Evolutionary conservation across 1,139 yeast species (phyloP).

Genomic region (Tardiomyces depauwii): DNA sequence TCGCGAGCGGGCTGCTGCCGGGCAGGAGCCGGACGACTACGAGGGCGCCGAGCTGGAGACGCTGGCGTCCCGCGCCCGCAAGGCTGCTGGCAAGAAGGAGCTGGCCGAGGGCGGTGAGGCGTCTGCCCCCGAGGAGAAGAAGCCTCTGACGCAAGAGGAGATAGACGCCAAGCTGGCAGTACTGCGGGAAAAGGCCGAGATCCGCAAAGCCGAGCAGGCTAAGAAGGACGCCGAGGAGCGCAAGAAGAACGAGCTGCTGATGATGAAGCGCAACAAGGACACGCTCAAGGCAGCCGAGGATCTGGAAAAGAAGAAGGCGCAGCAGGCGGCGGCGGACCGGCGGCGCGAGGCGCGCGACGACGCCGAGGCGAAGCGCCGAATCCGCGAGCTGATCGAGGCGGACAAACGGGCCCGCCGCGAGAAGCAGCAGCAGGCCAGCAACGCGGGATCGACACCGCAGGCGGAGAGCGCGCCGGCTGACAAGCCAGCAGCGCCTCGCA

Average conservation of each 20-base stretch:
- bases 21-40: conserved; percentile 2
- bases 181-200: conserved; percentile 21
- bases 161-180: conserved; percentile 20
- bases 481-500: conserved; percentile 8
- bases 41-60: conserved; percentile 3
- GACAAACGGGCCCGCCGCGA: conserved; percentile 25
- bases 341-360: conserved; percentile 24
- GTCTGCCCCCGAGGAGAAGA: conserved; percentile 5
- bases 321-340: conserved; percentile 24
- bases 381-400: conserved; percentile 27
- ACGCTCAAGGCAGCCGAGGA: conserved; percentile 22
- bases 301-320: conserved; percentile 22
- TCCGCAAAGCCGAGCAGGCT: conserved; percentile 20
- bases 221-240: conserved; percentile 22
- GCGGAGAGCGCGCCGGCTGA: conserved; percentile 6
- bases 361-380: conserved; percentile 22
- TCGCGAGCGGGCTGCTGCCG: conserved; percentile 4
- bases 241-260: conserved; percentile 20
- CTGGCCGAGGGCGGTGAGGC: conserved; percentile 1
- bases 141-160: conserved; percentile 21
- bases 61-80: neutral
- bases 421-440: conserved; percentile 9
- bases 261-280: conserved; percentile 23
- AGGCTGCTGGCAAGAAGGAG: neutral
- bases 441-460: conserved; percentile 3